A percentile compares a stretch with the other conserved stretches of the same genome.
phyloP scores from a whole-genome alignment of 2,329 filamentous ascomycete species.

The Chaetomium globosum region DNA sequence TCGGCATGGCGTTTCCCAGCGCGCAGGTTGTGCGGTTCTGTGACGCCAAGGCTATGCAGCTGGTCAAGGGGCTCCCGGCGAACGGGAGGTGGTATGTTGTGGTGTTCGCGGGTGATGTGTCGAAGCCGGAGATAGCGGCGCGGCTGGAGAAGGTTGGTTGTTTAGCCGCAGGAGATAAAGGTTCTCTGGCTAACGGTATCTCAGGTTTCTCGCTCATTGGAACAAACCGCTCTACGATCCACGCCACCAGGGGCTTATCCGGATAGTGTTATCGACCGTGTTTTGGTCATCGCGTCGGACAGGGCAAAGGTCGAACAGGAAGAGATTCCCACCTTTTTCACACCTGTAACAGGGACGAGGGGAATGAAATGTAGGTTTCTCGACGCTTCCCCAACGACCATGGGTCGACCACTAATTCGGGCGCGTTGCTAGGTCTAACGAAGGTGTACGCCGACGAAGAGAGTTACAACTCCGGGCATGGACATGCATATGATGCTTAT shows the following conservation, averaged over 20 bases:
- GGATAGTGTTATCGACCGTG: conserved; percentile 60
- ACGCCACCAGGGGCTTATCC: conserved; percentile 49
- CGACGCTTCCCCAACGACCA: background rate
- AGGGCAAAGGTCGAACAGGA: conserved; percentile 54
- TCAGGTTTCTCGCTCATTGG: conserved; percentile 32
- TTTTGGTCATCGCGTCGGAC: conserved; percentile 56
- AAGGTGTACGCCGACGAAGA: conserved; percentile 62
- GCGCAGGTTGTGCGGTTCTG: conserved; percentile 62
- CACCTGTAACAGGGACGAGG: conserved; percentile 58
- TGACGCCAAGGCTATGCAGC: conserved; percentile 60
- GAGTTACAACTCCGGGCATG: conserved; percentile 58
- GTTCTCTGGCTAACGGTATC: conserved; percentile 2
- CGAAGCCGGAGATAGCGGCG: conserved; percentile 42
- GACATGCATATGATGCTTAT: conserved; percentile 59
- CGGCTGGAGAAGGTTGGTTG: conserved; percentile 38
- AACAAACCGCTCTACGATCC: conserved; percentile 23
- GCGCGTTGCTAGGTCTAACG: conserved; percentile 51
- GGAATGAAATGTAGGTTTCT: conserved; percentile 53
- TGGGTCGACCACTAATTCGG: background rate
- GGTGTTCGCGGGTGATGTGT: conserved; percentile 58
- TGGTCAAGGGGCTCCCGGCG: conserved; percentile 55
- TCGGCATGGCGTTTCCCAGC: conserved; percentile 61
- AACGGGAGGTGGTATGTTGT: conserved; percentile 50
- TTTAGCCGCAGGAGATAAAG: background rate
- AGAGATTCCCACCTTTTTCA: conserved; percentile 59